A percentile compares a stretch with the other conserved stretches of the same genome.
phyloP scores from a whole-genome alignment of 2,329 filamentous ascomycete species.

The Tolypocladium album region DNA sequence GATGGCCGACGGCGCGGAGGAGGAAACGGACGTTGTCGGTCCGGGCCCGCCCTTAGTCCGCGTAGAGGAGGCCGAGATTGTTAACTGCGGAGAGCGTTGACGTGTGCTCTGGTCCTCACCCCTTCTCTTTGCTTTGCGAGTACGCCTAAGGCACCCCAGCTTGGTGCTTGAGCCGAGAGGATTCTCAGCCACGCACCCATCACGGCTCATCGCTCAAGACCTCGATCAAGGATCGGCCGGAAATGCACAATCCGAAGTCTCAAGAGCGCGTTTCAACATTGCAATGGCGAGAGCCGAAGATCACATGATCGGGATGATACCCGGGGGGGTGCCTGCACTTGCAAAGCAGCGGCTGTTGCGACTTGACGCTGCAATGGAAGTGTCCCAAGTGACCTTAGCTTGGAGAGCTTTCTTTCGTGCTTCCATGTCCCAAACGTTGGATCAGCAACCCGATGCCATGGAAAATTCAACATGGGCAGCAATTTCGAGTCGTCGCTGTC shows the following conservation, averaged over 20 bases:
- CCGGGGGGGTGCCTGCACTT: neutral
- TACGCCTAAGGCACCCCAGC: too few relatives aligned
- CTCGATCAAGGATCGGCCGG: neutral
- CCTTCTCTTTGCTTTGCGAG: too few relatives aligned
- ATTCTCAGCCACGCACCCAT: neutral
- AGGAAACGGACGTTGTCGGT: neutral
- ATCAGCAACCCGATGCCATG: neutral
- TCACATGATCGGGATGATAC: neutral
- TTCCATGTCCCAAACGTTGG: neutral
- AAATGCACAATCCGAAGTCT: neutral
- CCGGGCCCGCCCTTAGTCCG: too few relatives aligned
- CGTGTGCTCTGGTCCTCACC: too few relatives aligned
- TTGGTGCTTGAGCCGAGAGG: too few relatives aligned
- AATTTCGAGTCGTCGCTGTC: neutral
- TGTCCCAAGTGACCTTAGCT: neutral
- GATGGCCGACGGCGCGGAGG: neutral
- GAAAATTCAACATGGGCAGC: neutral
- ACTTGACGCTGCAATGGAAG: neutral
- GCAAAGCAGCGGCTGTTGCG: neutral
- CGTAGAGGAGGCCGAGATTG: too few relatives aligned
- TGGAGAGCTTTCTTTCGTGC: neutral
- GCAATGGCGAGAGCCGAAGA: neutral
- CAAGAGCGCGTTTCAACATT: neutral
- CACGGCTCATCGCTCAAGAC: neutral
- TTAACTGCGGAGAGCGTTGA: too few relatives aligned